Evolutionary conservation across 2,329 filamentous ascomycete genomes (phyloP).

Genomic region (Colletotrichum scovillei): DNA sequence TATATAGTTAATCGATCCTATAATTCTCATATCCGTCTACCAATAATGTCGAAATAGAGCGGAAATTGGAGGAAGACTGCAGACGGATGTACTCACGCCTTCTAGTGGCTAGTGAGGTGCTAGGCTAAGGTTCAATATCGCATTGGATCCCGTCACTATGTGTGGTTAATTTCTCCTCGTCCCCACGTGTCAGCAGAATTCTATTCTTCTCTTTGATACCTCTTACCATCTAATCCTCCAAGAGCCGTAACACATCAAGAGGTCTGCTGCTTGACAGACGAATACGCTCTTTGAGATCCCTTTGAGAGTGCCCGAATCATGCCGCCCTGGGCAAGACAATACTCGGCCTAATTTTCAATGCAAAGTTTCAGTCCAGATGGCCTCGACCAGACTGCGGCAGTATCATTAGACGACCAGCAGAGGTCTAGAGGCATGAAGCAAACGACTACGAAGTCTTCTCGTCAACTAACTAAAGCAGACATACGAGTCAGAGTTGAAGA

Average conservation of each 20-base stretch:
- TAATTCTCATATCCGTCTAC: no score
- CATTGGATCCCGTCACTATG: constrained; percentile 35
- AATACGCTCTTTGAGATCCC: constrained; percentile 39
- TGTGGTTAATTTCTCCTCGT: constrained; percentile 43
- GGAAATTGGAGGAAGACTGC: background rate
- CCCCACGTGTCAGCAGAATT: constrained; percentile 43
- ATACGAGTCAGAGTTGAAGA: no score
- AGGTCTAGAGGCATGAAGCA: no score
- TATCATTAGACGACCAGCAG: no score
- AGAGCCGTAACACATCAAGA: constrained; percentile 44
- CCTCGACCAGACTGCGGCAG: no score
- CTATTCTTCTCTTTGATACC: constrained; percentile 39
- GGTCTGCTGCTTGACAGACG: constrained; percentile 40
- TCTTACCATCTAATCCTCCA: constrained; percentile 40
- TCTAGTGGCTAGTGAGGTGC: no score
- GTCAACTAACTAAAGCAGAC: no score
- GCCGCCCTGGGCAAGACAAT: constrained; percentile 42
- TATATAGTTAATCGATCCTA: no score
- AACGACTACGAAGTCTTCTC: no score
- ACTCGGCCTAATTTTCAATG: constrained; percentile 3
- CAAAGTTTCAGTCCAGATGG: no score
- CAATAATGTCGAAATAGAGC: no score
- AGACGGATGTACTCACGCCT: background rate
- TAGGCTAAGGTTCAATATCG: background rate
- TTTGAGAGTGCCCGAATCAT: constrained; percentile 40